Base-by-base conservation (phyloP, 352 stramenopile genomes). In the Phytophthora lateralis region DNA sequence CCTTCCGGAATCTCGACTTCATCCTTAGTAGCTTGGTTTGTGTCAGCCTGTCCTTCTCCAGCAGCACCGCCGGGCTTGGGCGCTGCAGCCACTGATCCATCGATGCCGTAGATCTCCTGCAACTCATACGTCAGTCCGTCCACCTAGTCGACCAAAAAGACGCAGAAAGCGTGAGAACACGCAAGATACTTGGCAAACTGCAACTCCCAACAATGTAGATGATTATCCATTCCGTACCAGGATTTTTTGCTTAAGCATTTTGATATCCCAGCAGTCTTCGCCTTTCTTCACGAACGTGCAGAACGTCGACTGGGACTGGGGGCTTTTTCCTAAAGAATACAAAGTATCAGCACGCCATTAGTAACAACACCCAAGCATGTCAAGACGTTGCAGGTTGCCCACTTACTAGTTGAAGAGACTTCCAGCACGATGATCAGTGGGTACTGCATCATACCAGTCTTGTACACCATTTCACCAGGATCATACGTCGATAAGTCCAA, bases 51-150 rank as follows among this genome's bases (percentile, higher is more conserved):
- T 1, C 61, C 41, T 6, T 71, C 66, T 0, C 69, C 78, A 10
- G 71, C 43, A 27, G 30, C 46, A 14, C 53, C 53, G 6, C 39
- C 39, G 24, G 73, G 75, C 21, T 78, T 71, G 0, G 75, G 66
- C 4, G 75, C 78, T 30, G 82, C 79, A 14, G 82, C 71, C 0
- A 92, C 68, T 6, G 78, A 77, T 14, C 82, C 87, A 51, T 94
- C 83, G 45, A 95, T 93, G 29, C 87, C 87, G 55, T 95, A 95
- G 51, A 95, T 93, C 66, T 95, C 87, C 68, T 94, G 87, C 18
- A 95, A 69, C 60, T 95, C 85, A 68, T 95, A 95, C 6, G 85
- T 92, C 55, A 92, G 48, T 2, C 80, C 82, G 17, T 92, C 74
- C 17, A 89, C 73, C 73, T 85, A 61, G 5, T 35, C 29, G 42